A percentile compares a stretch with the other conserved stretches of the same genome.
Conservation (phyloP, 164 flowering plant genomes). For the Macadamia integrifolia region DNA sequence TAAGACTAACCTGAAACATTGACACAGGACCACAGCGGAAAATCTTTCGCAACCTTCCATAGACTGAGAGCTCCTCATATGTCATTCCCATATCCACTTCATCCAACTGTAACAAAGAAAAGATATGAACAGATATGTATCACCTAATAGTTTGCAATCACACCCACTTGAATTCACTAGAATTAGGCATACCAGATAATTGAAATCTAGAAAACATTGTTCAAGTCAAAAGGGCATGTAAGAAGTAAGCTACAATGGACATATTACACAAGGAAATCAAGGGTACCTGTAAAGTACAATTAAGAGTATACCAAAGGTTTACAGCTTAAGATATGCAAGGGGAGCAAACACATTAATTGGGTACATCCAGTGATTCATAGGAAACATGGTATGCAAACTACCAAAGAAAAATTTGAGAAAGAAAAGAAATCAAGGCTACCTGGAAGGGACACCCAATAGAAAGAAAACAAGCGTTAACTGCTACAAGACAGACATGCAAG, state of each 20-base stretch:
- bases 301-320: neutral
- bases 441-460: neutral
- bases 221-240: neutral
- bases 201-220: neutral
- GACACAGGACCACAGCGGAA: conserved; percentile 94
- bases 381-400: no score
- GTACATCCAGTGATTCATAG: neutral
- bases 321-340: neutral
- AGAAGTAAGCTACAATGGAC: no score
- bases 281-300: no score
- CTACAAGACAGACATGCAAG: neutral
- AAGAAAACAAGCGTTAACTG: neutral
- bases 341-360: neutral
- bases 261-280: no score
- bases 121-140: conserved; percentile 3
- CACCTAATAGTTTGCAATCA: neutral
- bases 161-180: neutral
- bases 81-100: conserved; percentile 99
- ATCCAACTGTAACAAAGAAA: conserved; percentile 55
- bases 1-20: conserved; percentile 76
- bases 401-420: neutral
- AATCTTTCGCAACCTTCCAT: conserved; percentile 85
- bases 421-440: no score
- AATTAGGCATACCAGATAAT: neutral
- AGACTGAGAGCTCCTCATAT: conserved; percentile 87